Conservation (phyloP, 2,329 filamentous ascomycete species). For the Botrytis pseudocinerea region DNA sequence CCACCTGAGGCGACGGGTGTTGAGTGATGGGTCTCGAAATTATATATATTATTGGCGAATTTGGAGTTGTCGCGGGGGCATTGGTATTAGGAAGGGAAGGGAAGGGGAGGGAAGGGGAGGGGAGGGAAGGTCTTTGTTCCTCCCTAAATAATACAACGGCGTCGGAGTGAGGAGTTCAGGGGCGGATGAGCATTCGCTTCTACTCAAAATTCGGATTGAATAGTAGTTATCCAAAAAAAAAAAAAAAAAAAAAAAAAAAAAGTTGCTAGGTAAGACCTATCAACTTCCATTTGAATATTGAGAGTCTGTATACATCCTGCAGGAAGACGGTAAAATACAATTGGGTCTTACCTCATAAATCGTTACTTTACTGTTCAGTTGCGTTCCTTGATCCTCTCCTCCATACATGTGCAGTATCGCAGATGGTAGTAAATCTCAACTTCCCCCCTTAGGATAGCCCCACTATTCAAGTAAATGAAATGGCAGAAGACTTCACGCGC, state of each 20-base stretch:
- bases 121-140: not conserved
- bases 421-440: not conserved
- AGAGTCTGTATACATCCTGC: not conserved
- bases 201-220: conserved; percentile 6
- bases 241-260: not conserved
- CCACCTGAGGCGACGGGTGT: conserved; percentile 21
- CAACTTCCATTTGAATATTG: not conserved
- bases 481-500: not conserved
- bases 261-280: not conserved
- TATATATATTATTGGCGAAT: not conserved
- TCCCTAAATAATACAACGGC: conserved; percentile 8
- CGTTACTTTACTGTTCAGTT: not conserved
- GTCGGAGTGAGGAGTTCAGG: conserved; percentile 12
- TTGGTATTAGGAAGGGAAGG: not conserved
- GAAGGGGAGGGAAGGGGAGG: not conserved
- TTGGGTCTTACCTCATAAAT: not conserved
- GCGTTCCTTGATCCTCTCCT: not conserved
- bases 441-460: not conserved
- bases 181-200: not conserved
- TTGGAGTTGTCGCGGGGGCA: conserved; percentile 15
- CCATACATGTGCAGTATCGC: not conserved
- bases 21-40: not conserved
- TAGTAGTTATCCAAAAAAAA: not conserved
- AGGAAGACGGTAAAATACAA: not conserved
- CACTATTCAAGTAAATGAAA: not conserved